Conservation (phyloP, 768 basidiomycete species). For the Termitomyces sp. region DNA sequence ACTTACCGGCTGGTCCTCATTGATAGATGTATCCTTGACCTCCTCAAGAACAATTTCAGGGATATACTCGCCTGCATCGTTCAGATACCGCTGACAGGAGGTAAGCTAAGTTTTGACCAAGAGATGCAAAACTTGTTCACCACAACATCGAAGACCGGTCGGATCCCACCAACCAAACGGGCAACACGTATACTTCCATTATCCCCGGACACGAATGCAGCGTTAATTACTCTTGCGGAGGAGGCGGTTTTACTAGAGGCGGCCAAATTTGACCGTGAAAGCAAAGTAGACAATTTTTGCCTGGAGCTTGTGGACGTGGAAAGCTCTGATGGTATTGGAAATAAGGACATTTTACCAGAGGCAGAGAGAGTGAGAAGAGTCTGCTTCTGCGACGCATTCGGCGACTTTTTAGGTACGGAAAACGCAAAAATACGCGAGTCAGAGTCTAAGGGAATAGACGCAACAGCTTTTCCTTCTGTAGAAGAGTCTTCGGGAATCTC, state of each 20-base stretch:
- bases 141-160: slow-evolving; percentile 57
- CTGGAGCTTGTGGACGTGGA: slow-evolving; percentile 36
- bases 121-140: slow-evolving; percentile 38
- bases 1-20: slow-evolving; percentile 10
- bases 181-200: slow-evolving; percentile 49
- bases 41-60: slow-evolving; percentile 47
- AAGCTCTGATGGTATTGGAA: slow-evolving; percentile 50
- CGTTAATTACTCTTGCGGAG: slow-evolving; percentile 41
- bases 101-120: slow-evolving; percentile 9
- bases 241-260: slow-evolving; percentile 37
- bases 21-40: slow-evolving; percentile 20
- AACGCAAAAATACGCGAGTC: slow-evolving; percentile 49
- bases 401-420: slow-evolving; percentile 26
- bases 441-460: slow-evolving; percentile 63
- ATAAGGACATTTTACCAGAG: slow-evolving; percentile 59
- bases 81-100: slow-evolving; percentile 47
- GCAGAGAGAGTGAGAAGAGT: slow-evolving; percentile 55
- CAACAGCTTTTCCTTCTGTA: slow-evolving; percentile 51
- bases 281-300: slow-evolving; percentile 48
- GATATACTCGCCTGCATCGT: slow-evolving; percentile 53
- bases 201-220: slow-evolving; percentile 41
- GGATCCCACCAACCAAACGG: slow-evolving; percentile 52
- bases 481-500: slow-evolving; percentile 41
- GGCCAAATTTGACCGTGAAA: slow-evolving; percentile 50
- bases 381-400: slow-evolving; percentile 27